Base-by-base conservation (phyloP, 1,284 basidiomycete genomes). In the Leccinum variabile region DNA sequence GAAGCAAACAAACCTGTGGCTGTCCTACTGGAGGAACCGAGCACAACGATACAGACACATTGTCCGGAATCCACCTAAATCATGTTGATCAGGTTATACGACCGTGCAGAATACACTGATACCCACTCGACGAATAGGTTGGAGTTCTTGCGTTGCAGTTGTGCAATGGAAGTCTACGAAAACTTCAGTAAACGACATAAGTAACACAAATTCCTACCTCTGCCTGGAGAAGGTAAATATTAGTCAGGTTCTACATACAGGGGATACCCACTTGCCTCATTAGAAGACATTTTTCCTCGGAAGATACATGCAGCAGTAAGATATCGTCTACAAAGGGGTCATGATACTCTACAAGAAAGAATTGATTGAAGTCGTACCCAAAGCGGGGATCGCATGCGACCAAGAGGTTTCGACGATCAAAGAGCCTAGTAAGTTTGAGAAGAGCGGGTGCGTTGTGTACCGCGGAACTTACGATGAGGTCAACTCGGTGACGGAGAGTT, bases 251-350 rank as follows among this genome's bases (percentile, higher is more conserved):
- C 22, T 18, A 10, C 13, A 4, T 55, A 59, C n/a, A 56, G 49
- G 62, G 59, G 4, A 49, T 63, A 63, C 59, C 28, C 58, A 80
- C 85, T 71, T 74, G 92, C 93, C 76, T 95, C 94, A 71, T 87
- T 83, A 35, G 91, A 92, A 35, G 90, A 83, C 37, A 95, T 80
- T 55, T 87, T 85, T 56, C 94, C 94, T 65, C 94, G 87, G 85
- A 92, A 96, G 69, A 95, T 94, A 10, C 89, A 89, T 1, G 93
- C 91, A 3, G 91, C 91, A 1, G 94, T 95, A 57, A 97, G 79
- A 77, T 94, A 96, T 55, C 90, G 89, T 37, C 90, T 89, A 49
- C 37, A 58, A 59, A 49, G 53, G 53, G 22, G 16, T 59, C 59
- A 35, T 62, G 9, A 13, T 52, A 62, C 55, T 18, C 54, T 16